Conservation (phyloP, 352 stramenopile species). For the Pythium plurisporium region DNA sequence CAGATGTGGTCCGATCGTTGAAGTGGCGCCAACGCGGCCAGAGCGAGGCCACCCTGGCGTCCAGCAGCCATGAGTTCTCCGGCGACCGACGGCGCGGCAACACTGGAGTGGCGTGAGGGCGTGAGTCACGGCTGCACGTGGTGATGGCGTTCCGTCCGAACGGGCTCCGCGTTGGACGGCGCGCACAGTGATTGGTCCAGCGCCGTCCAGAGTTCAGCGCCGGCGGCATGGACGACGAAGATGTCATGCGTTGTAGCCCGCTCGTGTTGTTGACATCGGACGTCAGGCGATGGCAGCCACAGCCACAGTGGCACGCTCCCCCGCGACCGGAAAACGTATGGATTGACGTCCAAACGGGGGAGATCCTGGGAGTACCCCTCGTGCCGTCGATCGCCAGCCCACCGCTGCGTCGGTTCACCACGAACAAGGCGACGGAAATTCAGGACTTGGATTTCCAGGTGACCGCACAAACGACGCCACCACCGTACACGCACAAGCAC, state of each 20-base stretch:
- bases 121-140: constrained; percentile 1
- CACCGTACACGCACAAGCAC: neutral
- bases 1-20: constrained; percentile 2
- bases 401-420: no score
- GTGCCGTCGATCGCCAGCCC: neutral
- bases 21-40: neutral
- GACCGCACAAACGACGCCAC: neutral
- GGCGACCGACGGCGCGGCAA: constrained; percentile 2
- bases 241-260: constrained; percentile 2
- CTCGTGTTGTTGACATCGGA: constrained; percentile 21
- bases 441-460: neutral
- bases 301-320: constrained; percentile 8
- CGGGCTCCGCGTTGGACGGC: neutral
- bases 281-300: neutral
- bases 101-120: constrained; percentile 9
- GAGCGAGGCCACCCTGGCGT: neutral
- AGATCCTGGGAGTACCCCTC: neutral
- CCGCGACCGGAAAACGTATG: constrained; percentile 8
- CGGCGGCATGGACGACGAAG: constrained; percentile 7
- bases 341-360: constrained; percentile 4
- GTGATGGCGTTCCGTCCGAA: constrained; percentile 1
- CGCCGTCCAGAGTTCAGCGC: constrained; percentile 7
- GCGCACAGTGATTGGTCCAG: constrained; percentile 1
- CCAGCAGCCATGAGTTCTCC: neutral
- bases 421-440: no score